These are phyloP conservation scores for Pseudogymnoascus sp. DNA, from an alignment of 2,329 filamentous ascomycete genomes.

Conservation along the genomic window DNA sequence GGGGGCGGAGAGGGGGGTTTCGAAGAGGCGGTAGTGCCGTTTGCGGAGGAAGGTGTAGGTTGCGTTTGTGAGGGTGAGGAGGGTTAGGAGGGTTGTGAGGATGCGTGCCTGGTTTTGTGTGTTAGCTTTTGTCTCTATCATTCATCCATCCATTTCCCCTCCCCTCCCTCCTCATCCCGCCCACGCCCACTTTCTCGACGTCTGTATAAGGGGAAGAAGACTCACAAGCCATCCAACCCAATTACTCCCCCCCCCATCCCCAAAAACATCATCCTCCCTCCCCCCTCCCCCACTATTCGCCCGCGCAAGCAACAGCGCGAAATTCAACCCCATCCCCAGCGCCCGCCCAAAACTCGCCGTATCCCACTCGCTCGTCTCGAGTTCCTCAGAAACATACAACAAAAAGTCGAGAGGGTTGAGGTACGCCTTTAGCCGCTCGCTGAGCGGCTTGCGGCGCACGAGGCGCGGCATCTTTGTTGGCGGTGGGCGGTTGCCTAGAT, in stretches of 20 bases:
- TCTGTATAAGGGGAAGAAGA: slow-evolving; percentile 11
- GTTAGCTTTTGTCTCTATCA: background rate
- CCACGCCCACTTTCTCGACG: background rate
- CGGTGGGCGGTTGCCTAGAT: background rate
- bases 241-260: slow-evolving; percentile 55
- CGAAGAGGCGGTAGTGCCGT: slow-evolving; percentile 86
- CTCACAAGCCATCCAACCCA: slow-evolving; percentile 59
- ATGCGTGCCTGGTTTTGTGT: slow-evolving; percentile 12
- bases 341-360: slow-evolving; percentile 70
- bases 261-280: slow-evolving; percentile 75
- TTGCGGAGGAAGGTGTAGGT: slow-evolving; percentile 75
- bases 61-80: slow-evolving; percentile 67
- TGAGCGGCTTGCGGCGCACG: slow-evolving; percentile 71
- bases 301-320: slow-evolving; percentile 73
- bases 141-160: background rate
- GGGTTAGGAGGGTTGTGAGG: slow-evolving; percentile 61
- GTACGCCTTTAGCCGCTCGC: slow-evolving; percentile 71
- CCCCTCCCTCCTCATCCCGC: background rate
- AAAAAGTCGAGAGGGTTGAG: slow-evolving; percentile 85
- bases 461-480: slow-evolving; percentile 61
- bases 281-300: slow-evolving; percentile 58
- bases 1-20: slow-evolving; percentile 68
- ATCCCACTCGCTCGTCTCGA: slow-evolving; percentile 88
- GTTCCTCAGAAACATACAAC: slow-evolving; percentile 85
- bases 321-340: slow-evolving; percentile 68